Base-by-base conservation (phyloP, 352 stramenopile species). In the Globisporangium nagaii region DNA sequence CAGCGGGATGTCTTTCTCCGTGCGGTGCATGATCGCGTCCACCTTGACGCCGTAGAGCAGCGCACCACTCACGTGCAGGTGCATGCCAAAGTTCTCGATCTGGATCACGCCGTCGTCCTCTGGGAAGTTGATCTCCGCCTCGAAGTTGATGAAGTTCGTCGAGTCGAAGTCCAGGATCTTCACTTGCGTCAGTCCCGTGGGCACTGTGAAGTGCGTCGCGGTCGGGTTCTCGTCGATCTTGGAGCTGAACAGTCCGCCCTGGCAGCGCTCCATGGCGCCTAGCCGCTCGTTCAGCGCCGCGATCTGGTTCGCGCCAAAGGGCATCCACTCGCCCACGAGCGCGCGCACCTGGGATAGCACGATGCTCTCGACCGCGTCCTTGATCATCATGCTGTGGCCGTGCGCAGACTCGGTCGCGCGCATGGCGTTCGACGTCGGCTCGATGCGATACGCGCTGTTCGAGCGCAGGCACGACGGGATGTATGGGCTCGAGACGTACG, bases 81-180 rank as follows among this genome's bases (percentile, higher is more conserved):
- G 82, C 69, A 90, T 90, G 4, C 96, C 96, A 68, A 99, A 99
- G 50, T 96, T 98, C 67, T 98, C 95, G 13, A 99, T 82, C 63
- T 98, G 95, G 44, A 97, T 92, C 24, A 98, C 72, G 46, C 94
- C 95, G 22, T 90, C 85, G 36, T 96, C 86, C 63, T 98, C 92
- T 6, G 94, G 85, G 55, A 97, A 98, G 50, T 98, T 89, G 64
- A 99, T 99, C 62, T 98, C 95, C 10, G 95, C 96, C 63, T 99
- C 96, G 54, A 99, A 98, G 62, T 99, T 99, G 58, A 98, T 98
- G 58, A 98, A 97, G 40, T 98, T 96, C 22, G 96, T 97, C 46
- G 97, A 74, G 43, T 97, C 97, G 65, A 98, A 99, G 66, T 99
- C 96, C 12, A 99, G 73, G 37, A 99, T 98, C 58, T 97, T 95